Conservation (phyloP, 78 protist genomes). For the slime mould (Dictyostelium discoideum) region DNA sequence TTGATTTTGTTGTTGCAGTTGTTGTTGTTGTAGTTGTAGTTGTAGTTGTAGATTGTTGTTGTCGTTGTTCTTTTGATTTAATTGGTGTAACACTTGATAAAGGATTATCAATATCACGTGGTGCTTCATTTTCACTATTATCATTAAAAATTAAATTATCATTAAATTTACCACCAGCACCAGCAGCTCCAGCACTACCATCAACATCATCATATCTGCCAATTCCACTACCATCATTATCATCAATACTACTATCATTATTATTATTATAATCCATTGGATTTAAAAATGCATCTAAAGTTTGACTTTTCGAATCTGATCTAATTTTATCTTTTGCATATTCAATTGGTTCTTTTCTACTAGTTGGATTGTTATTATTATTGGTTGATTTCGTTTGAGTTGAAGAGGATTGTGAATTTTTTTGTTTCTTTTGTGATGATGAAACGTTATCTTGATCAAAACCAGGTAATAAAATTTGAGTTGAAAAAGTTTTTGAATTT, state of each 20-base stretch:
- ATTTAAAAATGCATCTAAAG: slow-evolving; percentile 33
- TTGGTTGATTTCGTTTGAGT: background rate
- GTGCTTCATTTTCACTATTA: background rate
- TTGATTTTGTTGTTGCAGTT: background rate
- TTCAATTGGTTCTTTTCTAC: background rate
- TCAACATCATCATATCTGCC: background rate
- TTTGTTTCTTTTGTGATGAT: slow-evolving; percentile 16
- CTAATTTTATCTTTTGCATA: slow-evolving; percentile 52
- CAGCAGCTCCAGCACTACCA: background rate
- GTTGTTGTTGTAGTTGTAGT: background rate
- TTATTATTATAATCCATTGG: background rate
- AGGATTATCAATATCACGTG: slow-evolving; percentile 27
- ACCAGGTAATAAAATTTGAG: slow-evolving; percentile 42
- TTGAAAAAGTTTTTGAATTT: slow-evolving; percentile 51
- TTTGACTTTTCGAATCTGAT: slow-evolving; percentile 75
- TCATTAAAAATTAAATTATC: background rate
- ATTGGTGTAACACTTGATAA: background rate
- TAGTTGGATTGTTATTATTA: background rate
- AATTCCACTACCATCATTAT: background rate
- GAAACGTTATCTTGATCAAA: background rate
- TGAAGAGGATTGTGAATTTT: background rate
- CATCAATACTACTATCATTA: background rate
- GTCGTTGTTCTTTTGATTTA: background rate
- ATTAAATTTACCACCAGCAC: background rate
- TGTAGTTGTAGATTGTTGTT: background rate